phyloP scores from a whole-genome alignment of 805 yeast species.

The Candida easanensis region DNA sequence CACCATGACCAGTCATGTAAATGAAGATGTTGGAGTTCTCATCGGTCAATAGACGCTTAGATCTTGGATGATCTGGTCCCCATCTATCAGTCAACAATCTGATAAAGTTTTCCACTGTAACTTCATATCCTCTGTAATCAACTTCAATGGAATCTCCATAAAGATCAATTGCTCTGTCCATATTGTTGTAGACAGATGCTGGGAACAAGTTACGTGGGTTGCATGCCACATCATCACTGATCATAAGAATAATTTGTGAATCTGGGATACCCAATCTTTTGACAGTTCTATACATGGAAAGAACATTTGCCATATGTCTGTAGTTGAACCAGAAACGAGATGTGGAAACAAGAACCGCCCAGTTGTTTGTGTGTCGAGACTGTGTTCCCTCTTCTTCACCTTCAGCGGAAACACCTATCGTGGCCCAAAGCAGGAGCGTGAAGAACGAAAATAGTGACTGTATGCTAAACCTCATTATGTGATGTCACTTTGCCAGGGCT shows the following conservation, averaged over 20 bases:
- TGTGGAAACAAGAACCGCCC: slow-evolving; percentile 92
- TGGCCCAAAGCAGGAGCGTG: slow-evolving; percentile 2
- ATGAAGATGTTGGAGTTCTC: slow-evolving; percentile 92
- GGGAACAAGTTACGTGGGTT: slow-evolving; percentile 95
- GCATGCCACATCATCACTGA: slow-evolving; percentile 96
- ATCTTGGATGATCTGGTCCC: slow-evolving; percentile 91
- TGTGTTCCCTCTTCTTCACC: slow-evolving; percentile 4
- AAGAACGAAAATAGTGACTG: background rate
- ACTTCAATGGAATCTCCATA: slow-evolving; percentile 96
- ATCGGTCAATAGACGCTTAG: slow-evolving; percentile 87
- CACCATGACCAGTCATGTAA: slow-evolving; percentile 98
- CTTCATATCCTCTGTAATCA: slow-evolving; percentile 96
- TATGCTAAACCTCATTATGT: slow-evolving; percentile 1
- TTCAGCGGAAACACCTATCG: slow-evolving; percentile 3
- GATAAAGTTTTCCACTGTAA: slow-evolving; percentile 95
- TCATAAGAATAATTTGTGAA: slow-evolving; percentile 93
- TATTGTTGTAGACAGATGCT: slow-evolving; percentile 92
- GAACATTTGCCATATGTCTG: slow-evolving; percentile 94
- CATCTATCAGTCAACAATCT: slow-evolving; percentile 91
- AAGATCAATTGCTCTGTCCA: slow-evolving; percentile 85
- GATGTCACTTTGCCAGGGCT: background rate
- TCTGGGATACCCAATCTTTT: slow-evolving; percentile 96
- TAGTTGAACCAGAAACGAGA: slow-evolving; percentile 98
- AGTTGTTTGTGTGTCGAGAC: slow-evolving; percentile 57
- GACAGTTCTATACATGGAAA: slow-evolving; percentile 93